phyloP scores from a whole-genome alignment of 2,329 filamentous ascomycete species.

The Emergomyces pasteurianus region DNA sequence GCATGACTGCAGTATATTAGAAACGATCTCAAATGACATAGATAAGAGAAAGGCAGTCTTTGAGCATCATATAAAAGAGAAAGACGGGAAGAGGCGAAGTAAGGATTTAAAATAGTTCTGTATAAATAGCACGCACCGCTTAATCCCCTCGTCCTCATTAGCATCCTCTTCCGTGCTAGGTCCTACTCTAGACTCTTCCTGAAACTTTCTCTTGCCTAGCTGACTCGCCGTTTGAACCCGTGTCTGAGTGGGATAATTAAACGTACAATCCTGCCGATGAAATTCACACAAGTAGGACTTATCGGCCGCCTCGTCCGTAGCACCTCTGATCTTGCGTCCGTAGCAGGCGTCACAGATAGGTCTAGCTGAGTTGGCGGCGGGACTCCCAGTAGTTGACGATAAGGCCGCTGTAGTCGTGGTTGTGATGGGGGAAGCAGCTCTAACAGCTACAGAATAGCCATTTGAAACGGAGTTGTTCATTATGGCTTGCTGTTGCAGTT shows the following conservation, averaged over 20 bases:
- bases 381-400: neutral
- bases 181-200: conserved; percentile 17
- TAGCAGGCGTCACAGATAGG: conserved; percentile 32
- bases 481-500: neutral
- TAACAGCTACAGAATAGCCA: neutral
- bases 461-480: neutral
- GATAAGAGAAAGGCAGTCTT: neutral
- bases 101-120: neutral
- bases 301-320: conserved; percentile 33
- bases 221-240: conserved; percentile 1
- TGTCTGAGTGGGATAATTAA: conserved; percentile 15
- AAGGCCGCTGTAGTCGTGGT: neutral
- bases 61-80: neutral
- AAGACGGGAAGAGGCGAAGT: neutral
- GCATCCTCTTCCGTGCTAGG: conserved; percentile 16
- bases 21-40: neutral
- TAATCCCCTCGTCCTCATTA: conserved; percentile 22
- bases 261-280: conserved; percentile 34
- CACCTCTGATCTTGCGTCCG: conserved; percentile 31
- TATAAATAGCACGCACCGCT: neutral
- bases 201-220: conserved; percentile 31
- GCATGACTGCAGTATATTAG: conserved; percentile 1
- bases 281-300: conserved; percentile 36
- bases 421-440: neutral
- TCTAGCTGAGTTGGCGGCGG: neutral